A percentile compares a stretch with the other conserved stretches of the same genome.
Evolutionary conservation across 768 basidiomycete species (phyloP).

Genomic region (Amylocystis lapponica): DNA sequence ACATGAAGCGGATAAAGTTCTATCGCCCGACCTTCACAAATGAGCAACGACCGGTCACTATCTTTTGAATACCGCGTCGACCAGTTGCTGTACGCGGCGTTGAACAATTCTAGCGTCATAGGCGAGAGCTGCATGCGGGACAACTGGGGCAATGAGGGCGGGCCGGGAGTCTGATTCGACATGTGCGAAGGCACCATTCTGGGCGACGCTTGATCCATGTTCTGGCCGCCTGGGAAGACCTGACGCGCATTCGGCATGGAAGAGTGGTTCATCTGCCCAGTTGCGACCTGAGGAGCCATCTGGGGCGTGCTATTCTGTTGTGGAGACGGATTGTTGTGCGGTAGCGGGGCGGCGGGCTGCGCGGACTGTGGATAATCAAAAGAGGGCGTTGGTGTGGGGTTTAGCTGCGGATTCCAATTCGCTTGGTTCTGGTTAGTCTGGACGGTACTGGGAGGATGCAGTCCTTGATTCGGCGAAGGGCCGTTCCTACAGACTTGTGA

Average conservation of each 20-base stretch:
- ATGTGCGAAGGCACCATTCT: constrained; percentile 3
- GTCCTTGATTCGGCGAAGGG: no score
- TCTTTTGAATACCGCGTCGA: constrained; percentile 36
- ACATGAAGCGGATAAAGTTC: constrained; percentile 56
- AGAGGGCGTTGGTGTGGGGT: no score
- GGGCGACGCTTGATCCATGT: constrained; percentile 2
- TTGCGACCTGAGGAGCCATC: constrained; percentile 6
- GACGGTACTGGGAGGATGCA: no score
- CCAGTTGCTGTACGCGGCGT: constrained; percentile 43
- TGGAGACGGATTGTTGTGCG: not conserved
- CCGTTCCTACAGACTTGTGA: no score
- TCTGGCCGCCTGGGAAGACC: constrained; percentile 1
- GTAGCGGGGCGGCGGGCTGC: not conserved
- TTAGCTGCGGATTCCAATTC: no score
- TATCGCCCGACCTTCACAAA: constrained; percentile 49
- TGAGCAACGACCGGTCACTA: constrained; percentile 36
- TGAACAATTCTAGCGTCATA: constrained; percentile 48
- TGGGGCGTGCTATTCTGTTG: constrained; percentile 11
- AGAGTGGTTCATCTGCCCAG: constrained; percentile 5
- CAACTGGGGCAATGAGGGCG: constrained; percentile 16
- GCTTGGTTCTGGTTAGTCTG: no score
- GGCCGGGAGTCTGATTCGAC: not conserved
- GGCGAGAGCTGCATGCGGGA: constrained; percentile 33
- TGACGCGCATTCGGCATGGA: constrained; percentile 10
- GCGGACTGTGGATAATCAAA: no score